Base-by-base conservation (phyloP, 2,329 filamentous ascomycete genomes). In the Davidsoniella neocaledoniae region DNA sequence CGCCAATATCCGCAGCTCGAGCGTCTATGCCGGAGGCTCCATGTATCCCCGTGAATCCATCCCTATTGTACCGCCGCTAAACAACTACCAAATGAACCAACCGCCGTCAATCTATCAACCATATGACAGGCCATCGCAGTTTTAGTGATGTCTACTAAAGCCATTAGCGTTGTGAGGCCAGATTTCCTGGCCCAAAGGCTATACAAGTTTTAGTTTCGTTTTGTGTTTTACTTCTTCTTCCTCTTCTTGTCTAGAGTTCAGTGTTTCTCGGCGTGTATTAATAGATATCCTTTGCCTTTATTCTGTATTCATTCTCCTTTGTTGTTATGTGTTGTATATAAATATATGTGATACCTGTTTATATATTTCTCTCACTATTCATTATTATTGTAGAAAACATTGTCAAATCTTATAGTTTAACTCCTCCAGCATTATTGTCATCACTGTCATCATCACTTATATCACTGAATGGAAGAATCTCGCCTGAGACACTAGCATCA, bases 31-130 rank as follows among this genome's bases (percentile, higher is more conserved):
- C n/a, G 37, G 29, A 9, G 42, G 23, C 42, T 36, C 38, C 5
- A 19, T 43, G 21, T 41, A 42, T 19, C 40, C 46, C 14, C 33
- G 46, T 6, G 46, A 48, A 23, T 42, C 38, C 16, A 48, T 48
- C 25, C 46, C 46, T 17, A 48, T 48, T 37, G 46, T 26, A 26
- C 46, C 46, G 40, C 46, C 46, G 19, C 33, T 33, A 29, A 29
- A 45, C 19, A 17, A 33, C 7, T 33, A 33, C 29, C 29, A 16
- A 40, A 40, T 40, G 38, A 16, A 16, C 19, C 38, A 40, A 21
- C 38, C n/a, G 19, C 38, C 38, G 38, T 21, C 38, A 40, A 40
- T 25, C 29, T 45, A 25, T 10, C 16, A 45, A 45, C 16, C 26
- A 10, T 26, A 33, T 37, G 25, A 25, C 10, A 45, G 25, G 19